Evolutionary conservation across 805 yeast genomes (phyloP).

Genomic region (Torulaspora delbrueckii): DNA sequence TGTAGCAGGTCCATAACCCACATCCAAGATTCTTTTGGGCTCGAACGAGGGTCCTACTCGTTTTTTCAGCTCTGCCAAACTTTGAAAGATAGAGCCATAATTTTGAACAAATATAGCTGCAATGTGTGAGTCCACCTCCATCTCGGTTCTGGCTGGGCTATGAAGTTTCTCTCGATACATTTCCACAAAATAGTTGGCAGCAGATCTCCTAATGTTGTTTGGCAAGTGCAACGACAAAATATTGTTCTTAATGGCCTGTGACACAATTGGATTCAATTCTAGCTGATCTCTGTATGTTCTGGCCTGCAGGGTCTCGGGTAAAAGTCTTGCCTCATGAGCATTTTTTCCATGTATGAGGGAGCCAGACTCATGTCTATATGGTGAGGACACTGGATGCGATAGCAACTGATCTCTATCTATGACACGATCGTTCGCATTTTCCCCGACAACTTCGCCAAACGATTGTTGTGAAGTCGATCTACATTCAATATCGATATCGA

Average conservation of each 20-base stretch:
- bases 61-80: constrained; percentile 57
- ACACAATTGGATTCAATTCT: constrained; percentile 50
- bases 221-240: constrained; percentile 61
- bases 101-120: constrained; percentile 78
- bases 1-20: constrained; percentile 88
- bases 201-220: constrained; percentile 55
- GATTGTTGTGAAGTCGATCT: constrained; percentile 1
- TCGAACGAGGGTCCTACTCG: constrained; percentile 52
- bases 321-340: constrained; percentile 41
- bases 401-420: constrained; percentile 36
- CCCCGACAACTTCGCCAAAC: constrained; percentile 16
- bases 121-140: constrained; percentile 73
- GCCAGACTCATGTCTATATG: constrained; percentile 31
- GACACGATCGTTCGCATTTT: constrained; percentile 21
- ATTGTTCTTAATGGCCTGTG: constrained; percentile 58
- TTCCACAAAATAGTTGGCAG: constrained; percentile 49
- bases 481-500: neutral
- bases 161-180: constrained; percentile 53
- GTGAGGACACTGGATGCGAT: constrained; percentile 28
- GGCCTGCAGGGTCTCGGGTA: constrained; percentile 54
- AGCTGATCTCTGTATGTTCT: constrained; percentile 47
- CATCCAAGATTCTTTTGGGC: constrained; percentile 67
- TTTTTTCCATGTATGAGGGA: constrained; percentile 16
- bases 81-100: constrained; percentile 65
- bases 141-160: constrained; percentile 39